Base-by-base conservation (phyloP, 352 stramenopile genomes). In the Phytopythium aichiense region DNA sequence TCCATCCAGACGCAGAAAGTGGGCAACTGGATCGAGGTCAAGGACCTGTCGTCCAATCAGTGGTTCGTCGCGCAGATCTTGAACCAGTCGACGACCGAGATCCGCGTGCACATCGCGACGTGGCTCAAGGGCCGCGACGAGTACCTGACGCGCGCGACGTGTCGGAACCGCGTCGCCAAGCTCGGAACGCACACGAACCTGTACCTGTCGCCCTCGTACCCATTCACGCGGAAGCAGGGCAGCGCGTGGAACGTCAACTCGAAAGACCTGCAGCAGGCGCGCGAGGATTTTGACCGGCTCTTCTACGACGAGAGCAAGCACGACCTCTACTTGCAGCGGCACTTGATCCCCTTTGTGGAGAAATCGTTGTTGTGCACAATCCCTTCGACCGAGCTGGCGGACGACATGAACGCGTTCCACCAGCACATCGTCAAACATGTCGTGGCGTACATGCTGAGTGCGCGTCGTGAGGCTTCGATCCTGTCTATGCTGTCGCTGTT, bases 11-110 rank as follows among this genome's bases (percentile, higher is more conserved):
- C 73, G 18, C 85, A 90, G 58, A 84, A 84, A 55, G 73, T 73
- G 1, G 85, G 84, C 35, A 79, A 81, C 58, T 96, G 87, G 87
- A 80, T 96, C 45, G 87, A 96, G 40, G 75, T 96, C 3, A 82
- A 86, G 30, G 87, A 96, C 35, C 30, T 87, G 51, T 87, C 78
- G 51, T 86, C 81, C 30, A 88, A 84, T 49, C 84, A 86, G 42
- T 96, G 87, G 87, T 75, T 68, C 46, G 75, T 94, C 23, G 85
- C 68, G 11, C 85, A 94, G 68, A 89, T 96, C 58, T 61, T 92
- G 54, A 67, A 77, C 23, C 72, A 89, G 15, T 82, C 79, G 38
- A 51, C 71, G 3, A 76, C 73, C 12, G 82, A 94, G 67, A 88
- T 91, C 57, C 82, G 85, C 7, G 73, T 94, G 35, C 73, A 88